Evolutionary conservation across 179 eudicot species (phyloP).

Genomic region (Spinacia oleracea): DNA sequence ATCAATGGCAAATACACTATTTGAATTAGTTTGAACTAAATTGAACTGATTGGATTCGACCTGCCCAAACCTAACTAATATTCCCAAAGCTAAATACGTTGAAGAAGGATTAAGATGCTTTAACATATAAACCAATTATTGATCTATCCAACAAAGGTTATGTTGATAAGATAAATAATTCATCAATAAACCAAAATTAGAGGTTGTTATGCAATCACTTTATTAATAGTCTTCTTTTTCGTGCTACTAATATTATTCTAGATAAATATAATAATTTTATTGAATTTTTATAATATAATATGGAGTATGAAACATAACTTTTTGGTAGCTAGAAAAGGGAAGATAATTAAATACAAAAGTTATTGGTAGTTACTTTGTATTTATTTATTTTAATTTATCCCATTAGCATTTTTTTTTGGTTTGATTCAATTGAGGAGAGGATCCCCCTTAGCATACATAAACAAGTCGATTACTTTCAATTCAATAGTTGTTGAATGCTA

Average conservation of each 20-base stretch:
- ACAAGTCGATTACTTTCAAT: no score
- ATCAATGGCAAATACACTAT: no score
- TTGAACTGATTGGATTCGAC: not conserved
- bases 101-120: not conserved
- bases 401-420: no score
- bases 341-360: not conserved
- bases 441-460: no score
- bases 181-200: not conserved
- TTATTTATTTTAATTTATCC: no score
- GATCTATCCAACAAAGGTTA: constrained; percentile 22
- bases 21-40: not conserved
- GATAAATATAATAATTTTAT: no score
- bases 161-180: constrained; percentile 11
- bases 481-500: no score
- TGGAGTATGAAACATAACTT: not conserved
- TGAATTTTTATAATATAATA: no score
- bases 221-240: not conserved
- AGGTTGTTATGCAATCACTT: not conserved
- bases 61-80: not conserved
- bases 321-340: no score
- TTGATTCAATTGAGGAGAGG: no score
- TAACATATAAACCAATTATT: constrained; percentile 8
- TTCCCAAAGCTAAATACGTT: not conserved
- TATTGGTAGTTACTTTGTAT: not conserved
- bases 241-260: not conserved